A percentile compares a stretch with the other conserved stretches of the same genome.
Evolutionary conservation across 1,284 basidiomycete species (phyloP).

Genomic region (Trichosporon asahii): DNA sequence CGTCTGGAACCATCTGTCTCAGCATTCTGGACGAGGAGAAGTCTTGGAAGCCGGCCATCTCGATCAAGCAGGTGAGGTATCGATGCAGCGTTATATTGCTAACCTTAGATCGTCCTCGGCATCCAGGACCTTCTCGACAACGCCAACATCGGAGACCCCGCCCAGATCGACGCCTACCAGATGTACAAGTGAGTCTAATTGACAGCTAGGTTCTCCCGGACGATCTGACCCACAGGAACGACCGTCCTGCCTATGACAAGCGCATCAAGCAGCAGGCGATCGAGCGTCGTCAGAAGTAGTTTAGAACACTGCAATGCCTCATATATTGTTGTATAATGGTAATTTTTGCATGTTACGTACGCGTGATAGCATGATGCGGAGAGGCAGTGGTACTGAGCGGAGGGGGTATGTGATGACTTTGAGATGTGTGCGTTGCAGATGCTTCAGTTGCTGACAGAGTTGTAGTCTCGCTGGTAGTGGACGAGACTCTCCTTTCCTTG

Average conservation of each 20-base stretch:
- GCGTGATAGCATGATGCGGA: constrained; percentile 3
- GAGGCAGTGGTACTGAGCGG: neutral
- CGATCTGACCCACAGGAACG: constrained; percentile 61
- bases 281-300: constrained; percentile 67
- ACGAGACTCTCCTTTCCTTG: constrained; percentile 32
- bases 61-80: constrained; percentile 89
- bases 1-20: constrained; percentile 95
- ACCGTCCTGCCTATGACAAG: constrained; percentile 82
- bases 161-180: constrained; percentile 94
- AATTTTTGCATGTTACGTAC: constrained; percentile 2
- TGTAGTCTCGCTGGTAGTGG: constrained; percentile 39
- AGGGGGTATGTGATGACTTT: neutral
- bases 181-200: constrained; percentile 79
- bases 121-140: constrained; percentile 92
- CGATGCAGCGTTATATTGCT: too few relatives aligned
- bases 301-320: neutral
- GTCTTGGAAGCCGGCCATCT: constrained; percentile 98
- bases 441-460: constrained; percentile 10
- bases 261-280: constrained; percentile 75
- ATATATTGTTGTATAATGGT: constrained; percentile 9
- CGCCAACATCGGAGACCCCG: constrained; percentile 91
- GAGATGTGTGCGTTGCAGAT: constrained; percentile 1
- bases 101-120: constrained; percentile 78
- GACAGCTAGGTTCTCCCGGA: too few relatives aligned
- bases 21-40: constrained; percentile 99